Percentiles rank a stretch among this genome's conserved stretches.
phyloP scores from a whole-genome alignment of 768 basidiomycete species.

The Xanthoconium purpureum region DNA sequence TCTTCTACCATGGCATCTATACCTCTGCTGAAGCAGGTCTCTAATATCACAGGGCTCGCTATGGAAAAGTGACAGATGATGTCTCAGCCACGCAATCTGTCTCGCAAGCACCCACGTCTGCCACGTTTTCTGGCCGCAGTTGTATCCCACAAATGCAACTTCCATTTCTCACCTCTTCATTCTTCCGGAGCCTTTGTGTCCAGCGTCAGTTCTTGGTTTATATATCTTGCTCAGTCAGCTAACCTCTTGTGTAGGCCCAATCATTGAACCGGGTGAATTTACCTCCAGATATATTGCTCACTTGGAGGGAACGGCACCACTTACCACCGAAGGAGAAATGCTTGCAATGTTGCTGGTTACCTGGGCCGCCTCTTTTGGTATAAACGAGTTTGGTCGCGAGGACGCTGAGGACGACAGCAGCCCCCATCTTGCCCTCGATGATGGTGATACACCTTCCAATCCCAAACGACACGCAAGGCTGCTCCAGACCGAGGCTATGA shows the following conservation, averaged over 20 bases:
- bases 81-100: slow-evolving; percentile 24
- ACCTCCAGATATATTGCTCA: slow-evolving; percentile 68
- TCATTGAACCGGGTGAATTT: slow-evolving; percentile 81
- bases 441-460: slow-evolving; percentile 32
- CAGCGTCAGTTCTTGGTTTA: slow-evolving; percentile 58
- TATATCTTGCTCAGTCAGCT: slow-evolving; percentile 2
- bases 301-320: slow-evolving; percentile 53
- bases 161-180: slow-evolving; percentile 81
- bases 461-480: slow-evolving; percentile 43
- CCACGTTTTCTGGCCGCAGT: slow-evolving; percentile 15
- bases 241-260: slow-evolving; percentile 57
- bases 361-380: slow-evolving; percentile 88
- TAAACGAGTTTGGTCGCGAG: slow-evolving; percentile 73
- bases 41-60: slow-evolving; percentile 56
- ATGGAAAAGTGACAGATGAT: slow-evolving; percentile 61
- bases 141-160: slow-evolving; percentile 69
- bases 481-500: slow-evolving; percentile 62
- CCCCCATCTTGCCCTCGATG: slow-evolving; percentile 16
- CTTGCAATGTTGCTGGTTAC: slow-evolving; percentile 77
- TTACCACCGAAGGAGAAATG: slow-evolving; percentile 73
- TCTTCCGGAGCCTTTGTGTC: slow-evolving; percentile 80
- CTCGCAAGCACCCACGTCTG: slow-evolving; percentile 23
- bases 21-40: slow-evolving; percentile 4
- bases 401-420: slow-evolving; percentile 8
- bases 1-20: slow-evolving; percentile 5